Percentiles rank a stretch among this genome's conserved stretches.
These are phyloP conservation scores for Epichloe glyceriae DNA, from an alignment of 2,329 filamentous ascomycete genomes.

Conservation along the genomic window DNA sequence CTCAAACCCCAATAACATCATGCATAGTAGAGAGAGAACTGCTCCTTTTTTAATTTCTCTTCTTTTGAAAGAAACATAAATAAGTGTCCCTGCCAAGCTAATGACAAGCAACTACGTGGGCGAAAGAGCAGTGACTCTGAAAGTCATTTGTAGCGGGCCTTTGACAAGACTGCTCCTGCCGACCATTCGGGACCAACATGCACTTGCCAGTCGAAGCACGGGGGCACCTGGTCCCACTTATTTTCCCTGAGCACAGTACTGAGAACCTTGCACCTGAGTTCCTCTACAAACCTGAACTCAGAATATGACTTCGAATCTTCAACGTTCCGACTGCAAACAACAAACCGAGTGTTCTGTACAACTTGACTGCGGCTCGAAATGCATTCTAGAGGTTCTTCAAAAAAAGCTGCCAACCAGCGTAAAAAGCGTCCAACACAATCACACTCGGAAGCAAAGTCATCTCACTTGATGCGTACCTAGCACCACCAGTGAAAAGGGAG, in stretches of 20 bases:
- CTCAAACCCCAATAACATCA: background rate
- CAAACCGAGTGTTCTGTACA: background rate
- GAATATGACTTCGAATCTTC: background rate
- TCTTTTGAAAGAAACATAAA: no score
- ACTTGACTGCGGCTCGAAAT: background rate
- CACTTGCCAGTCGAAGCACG: no score
- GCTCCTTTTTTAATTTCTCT: background rate
- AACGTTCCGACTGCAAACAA: background rate
- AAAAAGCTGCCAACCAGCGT: conserved; percentile 23
- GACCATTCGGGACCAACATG: no score
- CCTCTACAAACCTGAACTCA: no score
- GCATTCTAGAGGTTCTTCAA: background rate
- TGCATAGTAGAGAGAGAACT: background rate
- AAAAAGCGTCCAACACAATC: conserved; percentile 25
- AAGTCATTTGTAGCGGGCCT: no score
- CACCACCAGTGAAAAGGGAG: conserved; percentile 12
- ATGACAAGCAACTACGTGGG: no score
- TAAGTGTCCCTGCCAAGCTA: no score
- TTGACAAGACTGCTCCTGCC: no score
- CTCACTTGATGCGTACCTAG: conserved; percentile 36
- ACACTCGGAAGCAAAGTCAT: conserved; percentile 36
- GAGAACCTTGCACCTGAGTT: no score
- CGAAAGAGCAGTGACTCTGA: no score
- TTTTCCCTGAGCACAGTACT: no score
- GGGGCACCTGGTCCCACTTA: no score